Percentiles rank a stretch among this genome's conserved stretches.
Evolutionary conservation across 2,329 filamentous ascomycete genomes (phyloP).

Genomic region (Ceratocystis papillata): DNA sequence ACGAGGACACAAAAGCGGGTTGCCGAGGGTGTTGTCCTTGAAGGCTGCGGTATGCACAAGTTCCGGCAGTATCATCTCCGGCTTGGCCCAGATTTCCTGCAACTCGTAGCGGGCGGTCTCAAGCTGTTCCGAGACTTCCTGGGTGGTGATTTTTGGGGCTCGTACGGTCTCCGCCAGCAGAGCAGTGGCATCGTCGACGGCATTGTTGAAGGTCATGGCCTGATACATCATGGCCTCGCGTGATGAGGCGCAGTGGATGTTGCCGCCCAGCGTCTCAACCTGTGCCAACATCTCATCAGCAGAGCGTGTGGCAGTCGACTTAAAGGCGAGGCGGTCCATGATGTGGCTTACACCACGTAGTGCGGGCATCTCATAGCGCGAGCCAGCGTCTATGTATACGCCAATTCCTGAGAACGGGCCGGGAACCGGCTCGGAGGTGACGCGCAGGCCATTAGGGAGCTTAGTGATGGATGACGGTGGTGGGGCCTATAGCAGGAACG

Average conservation of each 20-base stretch:
- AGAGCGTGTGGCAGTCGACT: constrained; percentile 61
- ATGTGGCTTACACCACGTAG: constrained; percentile 90
- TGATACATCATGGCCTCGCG: constrained; percentile 98
- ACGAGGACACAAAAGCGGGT: constrained; percentile 81
- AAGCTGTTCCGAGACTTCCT: constrained; percentile 77
- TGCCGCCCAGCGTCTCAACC: constrained; percentile 80
- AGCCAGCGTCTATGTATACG: constrained; percentile 91
- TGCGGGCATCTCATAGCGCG: constrained; percentile 77
- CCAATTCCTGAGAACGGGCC: constrained; percentile 92
- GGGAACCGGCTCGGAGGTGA: constrained; percentile 87
- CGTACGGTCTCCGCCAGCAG: constrained; percentile 90
- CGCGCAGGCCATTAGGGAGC: constrained; percentile 81
- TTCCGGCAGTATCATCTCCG: constrained; percentile 89
- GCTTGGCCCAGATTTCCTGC: constrained; percentile 93
- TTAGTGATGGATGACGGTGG: constrained; percentile 77
- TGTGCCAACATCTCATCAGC: constrained; percentile 79
- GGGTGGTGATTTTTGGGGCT: constrained; percentile 70
- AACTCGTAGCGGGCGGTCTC: constrained; percentile 93
- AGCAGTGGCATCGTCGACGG: constrained; percentile 69
- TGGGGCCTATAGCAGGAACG: constrained; percentile 47
- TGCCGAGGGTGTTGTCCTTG: constrained; percentile 90
- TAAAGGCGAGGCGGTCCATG: constrained; percentile 91
- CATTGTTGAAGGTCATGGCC: constrained; percentile 90
- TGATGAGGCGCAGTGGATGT: constrained; percentile 93
- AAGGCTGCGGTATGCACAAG: constrained; percentile 91